phyloP scores from a whole-genome alignment of 768 basidiomycete genomes.

The Russula sp. region DNA sequence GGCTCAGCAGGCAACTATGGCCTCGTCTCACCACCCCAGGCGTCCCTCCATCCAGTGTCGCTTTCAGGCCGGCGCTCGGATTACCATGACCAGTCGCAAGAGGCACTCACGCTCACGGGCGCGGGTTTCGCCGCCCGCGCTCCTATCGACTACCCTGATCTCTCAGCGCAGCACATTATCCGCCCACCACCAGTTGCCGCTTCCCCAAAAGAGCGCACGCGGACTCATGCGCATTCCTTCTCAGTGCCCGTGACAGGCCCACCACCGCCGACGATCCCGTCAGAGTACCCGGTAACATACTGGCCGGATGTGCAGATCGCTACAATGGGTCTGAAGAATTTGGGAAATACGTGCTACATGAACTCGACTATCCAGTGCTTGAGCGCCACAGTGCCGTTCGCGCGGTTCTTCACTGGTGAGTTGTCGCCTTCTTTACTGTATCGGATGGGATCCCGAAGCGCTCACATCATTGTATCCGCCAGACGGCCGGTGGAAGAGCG shows the following conservation, averaged over 20 bases:
- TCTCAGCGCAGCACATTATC: slow-evolving; percentile 51
- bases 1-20: slow-evolving; percentile 35
- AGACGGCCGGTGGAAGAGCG: slow-evolving; percentile 78
- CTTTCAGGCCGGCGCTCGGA: slow-evolving; percentile 68
- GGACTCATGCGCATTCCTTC: slow-evolving; percentile 34
- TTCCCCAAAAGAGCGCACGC: slow-evolving; percentile 65
- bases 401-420: slow-evolving; percentile 85
- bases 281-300: slow-evolving; percentile 76
- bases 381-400: slow-evolving; percentile 89
- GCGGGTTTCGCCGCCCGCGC: slow-evolving; percentile 37
- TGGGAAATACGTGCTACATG: slow-evolving; percentile 99
- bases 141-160: slow-evolving; percentile 76
- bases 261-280: slow-evolving; percentile 56
- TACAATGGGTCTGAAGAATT: slow-evolving; percentile 83
- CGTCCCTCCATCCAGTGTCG: slow-evolving; percentile 74
- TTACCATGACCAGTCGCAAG: slow-evolving; percentile 71
- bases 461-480: neutral
- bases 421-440: neutral
- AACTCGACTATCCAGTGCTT: slow-evolving; percentile 97
- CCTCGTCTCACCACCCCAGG: slow-evolving; percentile 63
- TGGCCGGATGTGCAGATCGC: slow-evolving; percentile 80
- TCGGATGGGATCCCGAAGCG: neutral
- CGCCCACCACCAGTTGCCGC: slow-evolving; percentile 79
- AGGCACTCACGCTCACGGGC: slow-evolving; percentile 38
- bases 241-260: slow-evolving; percentile 35